Base-by-base conservation (phyloP, 495 filamentous ascomycete genomes). In the Penicillium coprophilum region DNA sequence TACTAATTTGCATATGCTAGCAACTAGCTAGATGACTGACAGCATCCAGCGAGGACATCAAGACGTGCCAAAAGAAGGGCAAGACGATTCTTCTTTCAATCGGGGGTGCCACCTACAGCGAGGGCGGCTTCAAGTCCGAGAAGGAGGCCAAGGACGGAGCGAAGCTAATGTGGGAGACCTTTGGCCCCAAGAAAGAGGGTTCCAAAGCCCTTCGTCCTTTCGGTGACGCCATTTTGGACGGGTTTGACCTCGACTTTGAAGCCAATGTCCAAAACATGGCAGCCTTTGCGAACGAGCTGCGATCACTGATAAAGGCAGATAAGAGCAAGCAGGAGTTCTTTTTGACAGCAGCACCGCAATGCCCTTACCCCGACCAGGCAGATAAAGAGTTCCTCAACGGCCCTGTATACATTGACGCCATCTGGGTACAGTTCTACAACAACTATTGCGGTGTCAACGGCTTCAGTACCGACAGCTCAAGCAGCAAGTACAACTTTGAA, bases 361-460 rank as follows among this genome's bases (percentile, higher is more conserved):
- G 87, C 64, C 75, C 80, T 0, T 83, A 79, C 55, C 87, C 87
- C 1, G 87, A 89, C 52, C 75, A 72, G 4, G 77, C 85, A 15
- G 77, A 84, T 60, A 76, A 83, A 58, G 73, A 76, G 1, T 78
- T 84, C 53, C 75, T 90, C 36, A 64, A 80, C 55, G 76, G 71
- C 2, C 68, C 71, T 10, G 74, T 84, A 30, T 61, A 65, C 10
- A 81, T 87, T 46, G 87, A 89, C 61, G 87, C 85, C 46, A 72
- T 89, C 32, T 86, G 79, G 64, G 79, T 89, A 17, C 86, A 89
- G 68, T 89, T 89, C 77, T 90, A 89, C 75, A 86, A 90, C 80
- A 87, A 87, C 74, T 83, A 73, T 61, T 89, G 87, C 68, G 86
- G 87, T 15, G 65, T 84, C 4, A 69, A 76, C 47, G 74, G 75